phyloP scores from a whole-genome alignment of 2,329 filamentous ascomycete genomes.

The Pestalotiopsis fici region DNA sequence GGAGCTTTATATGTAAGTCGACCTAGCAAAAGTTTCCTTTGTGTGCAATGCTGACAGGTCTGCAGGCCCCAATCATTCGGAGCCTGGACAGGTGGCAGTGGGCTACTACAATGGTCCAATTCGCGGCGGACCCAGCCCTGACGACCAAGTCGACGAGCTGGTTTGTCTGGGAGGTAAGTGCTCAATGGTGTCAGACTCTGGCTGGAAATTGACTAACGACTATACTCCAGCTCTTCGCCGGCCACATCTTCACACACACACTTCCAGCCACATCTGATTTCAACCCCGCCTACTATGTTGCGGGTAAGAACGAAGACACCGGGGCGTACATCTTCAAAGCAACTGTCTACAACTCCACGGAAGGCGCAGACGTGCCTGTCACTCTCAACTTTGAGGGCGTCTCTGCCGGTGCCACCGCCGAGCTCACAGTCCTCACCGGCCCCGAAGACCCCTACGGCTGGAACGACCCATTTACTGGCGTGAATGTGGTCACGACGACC shows the following conservation, averaged over 20 bases:
- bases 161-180: slow-evolving; percentile 43
- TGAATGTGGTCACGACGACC: slow-evolving; percentile 48
- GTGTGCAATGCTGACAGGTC: background rate
- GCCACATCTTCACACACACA: slow-evolving; percentile 45
- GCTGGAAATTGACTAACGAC: background rate
- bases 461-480: slow-evolving; percentile 42
- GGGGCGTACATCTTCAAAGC: slow-evolving; percentile 49
- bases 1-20: slow-evolving; percentile 47
- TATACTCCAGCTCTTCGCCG: slow-evolving; percentile 41
- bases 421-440: slow-evolving; percentile 40
- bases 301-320: slow-evolving; percentile 43
- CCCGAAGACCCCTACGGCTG: slow-evolving; percentile 40
- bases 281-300: slow-evolving; percentile 50
- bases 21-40: background rate
- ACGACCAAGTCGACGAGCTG: slow-evolving; percentile 53
- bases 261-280: slow-evolving; percentile 43
- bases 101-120: slow-evolving; percentile 51
- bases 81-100: slow-evolving; percentile 53
- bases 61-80: slow-evolving; percentile 43
- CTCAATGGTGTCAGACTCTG: background rate
- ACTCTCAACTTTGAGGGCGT: slow-evolving; percentile 46
- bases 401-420: slow-evolving; percentile 9
- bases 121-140: slow-evolving; percentile 46
- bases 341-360: slow-evolving; percentile 54
- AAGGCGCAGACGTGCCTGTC: slow-evolving; percentile 43